phyloP scores from a whole-genome alignment of 164 flowering plant species.

The Piper longum region DNA sequence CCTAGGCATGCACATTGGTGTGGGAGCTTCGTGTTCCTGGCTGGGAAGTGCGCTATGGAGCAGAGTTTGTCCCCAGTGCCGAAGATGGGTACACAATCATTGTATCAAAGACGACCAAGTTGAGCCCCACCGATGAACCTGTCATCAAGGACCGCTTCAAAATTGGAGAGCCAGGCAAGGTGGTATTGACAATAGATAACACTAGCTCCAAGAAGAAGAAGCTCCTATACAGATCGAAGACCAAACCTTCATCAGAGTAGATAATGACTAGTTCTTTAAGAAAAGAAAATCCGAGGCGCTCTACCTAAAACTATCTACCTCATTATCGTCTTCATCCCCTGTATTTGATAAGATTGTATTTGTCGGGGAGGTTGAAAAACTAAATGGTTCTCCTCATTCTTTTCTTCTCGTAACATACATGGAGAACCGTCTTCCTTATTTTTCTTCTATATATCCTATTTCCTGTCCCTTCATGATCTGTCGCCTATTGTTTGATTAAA shows the following conservation, averaged over 20 bases:
- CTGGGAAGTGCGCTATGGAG: conserved; percentile 68
- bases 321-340: not conserved
- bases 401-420: no score
- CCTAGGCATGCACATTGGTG: conserved; percentile 34
- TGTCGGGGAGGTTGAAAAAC: not conserved
- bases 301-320: not conserved
- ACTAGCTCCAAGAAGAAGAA: conserved; percentile 76
- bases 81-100: conserved; percentile 67
- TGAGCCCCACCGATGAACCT: conserved; percentile 44
- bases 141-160: conserved; percentile 49
- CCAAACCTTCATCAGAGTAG: conserved; percentile 23
- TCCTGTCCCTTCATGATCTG: not conserved
- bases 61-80: conserved; percentile 59
- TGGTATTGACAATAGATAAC: conserved; percentile 66
- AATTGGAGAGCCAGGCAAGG: conserved; percentile 55
- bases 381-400: not conserved
- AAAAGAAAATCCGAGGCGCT: not conserved
- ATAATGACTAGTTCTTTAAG: not conserved
- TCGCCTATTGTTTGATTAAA: not conserved
- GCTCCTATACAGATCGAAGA: conserved; percentile 71
- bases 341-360: not conserved
- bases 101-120: conserved; percentile 50
- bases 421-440: not conserved
- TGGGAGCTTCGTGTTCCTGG: conserved; percentile 79
- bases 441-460: not conserved